These are phyloP conservation scores for Lathyrus aphaca DNA, from an alignment of 306 rosid species.

Conservation along the genomic window DNA sequence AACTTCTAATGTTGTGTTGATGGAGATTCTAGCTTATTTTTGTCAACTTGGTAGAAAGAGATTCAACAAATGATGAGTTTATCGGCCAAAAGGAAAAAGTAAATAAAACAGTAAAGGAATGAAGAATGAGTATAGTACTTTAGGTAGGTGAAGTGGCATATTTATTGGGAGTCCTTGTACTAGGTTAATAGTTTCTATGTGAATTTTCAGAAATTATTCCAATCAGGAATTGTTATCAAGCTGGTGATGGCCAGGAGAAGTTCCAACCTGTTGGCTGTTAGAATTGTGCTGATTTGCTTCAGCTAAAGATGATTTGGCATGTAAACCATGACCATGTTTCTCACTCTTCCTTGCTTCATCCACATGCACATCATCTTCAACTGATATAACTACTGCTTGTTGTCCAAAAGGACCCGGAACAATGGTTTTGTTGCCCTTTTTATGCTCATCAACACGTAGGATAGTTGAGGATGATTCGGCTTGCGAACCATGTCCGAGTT, in stretches of 20 bases:
- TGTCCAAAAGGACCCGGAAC: conserved; percentile 66
- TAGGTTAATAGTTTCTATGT: not conserved
- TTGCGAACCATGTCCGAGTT: conserved; percentile 44
- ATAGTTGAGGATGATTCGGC: conserved; percentile 38
- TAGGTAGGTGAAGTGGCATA: not conserved
- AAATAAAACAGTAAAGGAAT: not conserved
- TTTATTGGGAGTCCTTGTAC: conserved; percentile 1
- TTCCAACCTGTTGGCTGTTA: conserved; percentile 31
- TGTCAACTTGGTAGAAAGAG: not conserved
- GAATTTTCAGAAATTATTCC: not conserved
- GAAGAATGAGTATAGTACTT: not conserved
- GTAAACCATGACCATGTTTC: too few species aligned
- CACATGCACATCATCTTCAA: conserved; percentile 73
- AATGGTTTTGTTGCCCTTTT: conserved; percentile 52
- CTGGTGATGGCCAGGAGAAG: conserved; percentile 16
- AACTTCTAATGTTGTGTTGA: not conserved
- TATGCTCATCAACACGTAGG: conserved; percentile 55
- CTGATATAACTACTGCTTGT: conserved; percentile 45
- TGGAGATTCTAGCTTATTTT: not conserved
- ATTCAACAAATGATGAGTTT: conserved; percentile 3
- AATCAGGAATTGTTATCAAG: not conserved
- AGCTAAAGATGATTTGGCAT: conserved; percentile 38
- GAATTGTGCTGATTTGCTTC: conserved; percentile 31
- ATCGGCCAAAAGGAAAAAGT: not conserved
- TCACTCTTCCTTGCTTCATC: conserved; percentile 52